Evolutionary conservation across 768 basidiomycete species (phyloP).

Genomic region (Trametes sanguinea): DNA sequence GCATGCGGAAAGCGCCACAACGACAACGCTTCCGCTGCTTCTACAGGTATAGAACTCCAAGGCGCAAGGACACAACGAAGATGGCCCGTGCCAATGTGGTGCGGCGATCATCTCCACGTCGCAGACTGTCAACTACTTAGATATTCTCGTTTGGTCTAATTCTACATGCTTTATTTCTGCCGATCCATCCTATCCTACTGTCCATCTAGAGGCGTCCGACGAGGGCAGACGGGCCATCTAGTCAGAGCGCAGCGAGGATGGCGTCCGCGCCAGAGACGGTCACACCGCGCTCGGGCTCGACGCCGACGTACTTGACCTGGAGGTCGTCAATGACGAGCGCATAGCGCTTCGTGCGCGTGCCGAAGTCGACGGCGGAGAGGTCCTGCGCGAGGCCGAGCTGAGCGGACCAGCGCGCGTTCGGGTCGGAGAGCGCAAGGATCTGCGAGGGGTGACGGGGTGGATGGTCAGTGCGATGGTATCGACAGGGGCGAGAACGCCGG

Average conservation of each 20-base stretch:
- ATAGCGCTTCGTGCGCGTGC: conserved; percentile 49
- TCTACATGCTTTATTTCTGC: no score
- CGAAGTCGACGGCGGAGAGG: conserved; percentile 42
- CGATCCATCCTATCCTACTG: background rate
- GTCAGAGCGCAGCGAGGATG: conserved; percentile 41
- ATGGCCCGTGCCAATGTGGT: no score
- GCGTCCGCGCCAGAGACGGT: conserved; percentile 41
- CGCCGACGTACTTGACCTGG: conserved; percentile 63
- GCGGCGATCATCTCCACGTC: no score
- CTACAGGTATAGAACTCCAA: no score
- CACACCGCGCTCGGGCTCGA: conserved; percentile 38
- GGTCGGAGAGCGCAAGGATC: conserved; percentile 41
- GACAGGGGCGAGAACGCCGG: background rate
- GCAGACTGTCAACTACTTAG: no score
- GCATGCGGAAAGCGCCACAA: background rate
- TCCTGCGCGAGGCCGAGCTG: conserved; percentile 54
- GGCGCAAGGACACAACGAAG: no score
- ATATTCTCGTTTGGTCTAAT: no score
- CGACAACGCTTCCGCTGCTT: no score
- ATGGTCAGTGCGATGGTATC: background rate
- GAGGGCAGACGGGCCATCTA: background rate
- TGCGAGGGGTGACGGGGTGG: conserved; percentile 7
- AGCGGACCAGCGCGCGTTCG: conserved; percentile 37
- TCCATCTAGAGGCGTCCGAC: conserved; percentile 1
- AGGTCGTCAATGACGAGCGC: conserved; percentile 70